Evolutionary conservation across 495 filamentous ascomycete species (phyloP).

Genomic region (Daldinia vernicosa): DNA sequence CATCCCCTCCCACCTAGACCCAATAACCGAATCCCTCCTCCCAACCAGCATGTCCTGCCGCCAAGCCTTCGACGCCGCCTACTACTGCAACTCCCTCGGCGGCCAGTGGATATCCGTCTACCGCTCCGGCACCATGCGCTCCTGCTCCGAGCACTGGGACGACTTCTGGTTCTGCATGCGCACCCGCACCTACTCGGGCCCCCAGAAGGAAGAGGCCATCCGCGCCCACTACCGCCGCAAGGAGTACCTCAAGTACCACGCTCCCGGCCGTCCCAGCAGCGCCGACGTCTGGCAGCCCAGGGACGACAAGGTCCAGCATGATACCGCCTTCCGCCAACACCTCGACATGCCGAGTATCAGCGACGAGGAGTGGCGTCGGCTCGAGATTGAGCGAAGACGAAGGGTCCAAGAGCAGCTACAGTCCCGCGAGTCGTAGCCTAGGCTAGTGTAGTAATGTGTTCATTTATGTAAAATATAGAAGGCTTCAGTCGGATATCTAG

Average conservation of each 20-base stretch:
- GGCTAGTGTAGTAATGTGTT: background rate
- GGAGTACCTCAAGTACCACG: conserved; percentile 77
- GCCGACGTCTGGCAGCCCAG: conserved; percentile 92
- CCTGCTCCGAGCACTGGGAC: conserved; percentile 82
- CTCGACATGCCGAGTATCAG: conserved; percentile 63
- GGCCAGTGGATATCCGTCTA: conserved; percentile 85
- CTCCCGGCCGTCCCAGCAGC: conserved; percentile 71
- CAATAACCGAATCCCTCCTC: conserved; percentile 68
- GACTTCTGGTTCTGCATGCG: conserved; percentile 98
- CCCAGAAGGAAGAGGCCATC: conserved; percentile 66
- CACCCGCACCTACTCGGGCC: conserved; percentile 62
- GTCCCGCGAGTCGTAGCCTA: conserved; percentile 24
- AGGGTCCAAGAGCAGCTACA: conserved; percentile 42
- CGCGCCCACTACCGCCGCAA: conserved; percentile 71
- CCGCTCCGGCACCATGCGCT: conserved; percentile 76
- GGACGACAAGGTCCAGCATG: conserved; percentile 55
- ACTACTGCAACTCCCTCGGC: conserved; percentile 92
- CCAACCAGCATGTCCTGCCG: conserved; percentile 87
- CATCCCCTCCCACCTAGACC: conserved; percentile 41
- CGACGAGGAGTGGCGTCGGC: conserved; percentile 67
- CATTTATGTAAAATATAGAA: background rate
- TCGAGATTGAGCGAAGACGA: conserved; percentile 62
- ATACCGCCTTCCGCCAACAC: conserved; percentile 53
- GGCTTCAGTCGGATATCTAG: background rate
- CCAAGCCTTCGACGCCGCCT: conserved; percentile 88